phyloP scores from a whole-genome alignment of 768 basidiomycete genomes.

The Phlegmacium glaucopus region DNA sequence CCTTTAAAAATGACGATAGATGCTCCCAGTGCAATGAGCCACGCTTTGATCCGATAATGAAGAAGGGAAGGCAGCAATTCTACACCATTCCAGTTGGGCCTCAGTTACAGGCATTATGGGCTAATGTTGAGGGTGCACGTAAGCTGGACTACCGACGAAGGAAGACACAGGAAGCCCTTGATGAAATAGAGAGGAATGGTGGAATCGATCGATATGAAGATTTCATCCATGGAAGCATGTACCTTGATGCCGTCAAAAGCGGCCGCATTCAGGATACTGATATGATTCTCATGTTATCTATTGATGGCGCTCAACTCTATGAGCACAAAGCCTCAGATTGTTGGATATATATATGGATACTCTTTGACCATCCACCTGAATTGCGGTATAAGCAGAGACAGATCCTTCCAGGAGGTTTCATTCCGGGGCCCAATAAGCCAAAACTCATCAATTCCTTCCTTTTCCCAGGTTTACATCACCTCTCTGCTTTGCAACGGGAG shows the following conservation, averaged over 20 bases:
- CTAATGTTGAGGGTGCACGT: constrained; percentile 4
- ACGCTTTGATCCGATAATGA: constrained; percentile 8
- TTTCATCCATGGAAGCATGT: constrained; percentile 11
- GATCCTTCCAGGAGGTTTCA: constrained; percentile 19
- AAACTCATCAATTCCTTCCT: constrained; percentile 17
- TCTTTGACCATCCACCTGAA: constrained; percentile 27
- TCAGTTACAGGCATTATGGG: constrained; percentile 20
- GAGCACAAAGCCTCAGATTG: constrained; percentile 33
- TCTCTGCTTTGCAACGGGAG: constrained; percentile 14
- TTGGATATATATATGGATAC: constrained; percentile 39
- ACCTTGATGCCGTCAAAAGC: constrained; percentile 19
- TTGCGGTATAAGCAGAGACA: constrained; percentile 14
- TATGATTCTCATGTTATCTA: constrained; percentile 29
- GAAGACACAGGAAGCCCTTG: constrained; percentile 1
- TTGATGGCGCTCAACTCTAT: constrained; percentile 40
- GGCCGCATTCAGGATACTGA: constrained; percentile 25
- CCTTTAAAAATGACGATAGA: constrained; percentile 13
- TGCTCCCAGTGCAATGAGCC: constrained; percentile 10
- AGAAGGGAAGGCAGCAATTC: constrained; percentile 12
- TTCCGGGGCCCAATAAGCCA: constrained; percentile 22
- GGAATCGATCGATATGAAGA: constrained; percentile 20
- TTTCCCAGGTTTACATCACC: constrained; percentile 15
- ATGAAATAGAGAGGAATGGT: constrained; percentile 4
- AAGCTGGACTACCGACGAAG: constrained; percentile 3
- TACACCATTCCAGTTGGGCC: constrained; percentile 20